These are phyloP conservation scores for Xanthoconium separans DNA, from an alignment of 1,284 basidiomycete species.

Conservation along the genomic window DNA sequence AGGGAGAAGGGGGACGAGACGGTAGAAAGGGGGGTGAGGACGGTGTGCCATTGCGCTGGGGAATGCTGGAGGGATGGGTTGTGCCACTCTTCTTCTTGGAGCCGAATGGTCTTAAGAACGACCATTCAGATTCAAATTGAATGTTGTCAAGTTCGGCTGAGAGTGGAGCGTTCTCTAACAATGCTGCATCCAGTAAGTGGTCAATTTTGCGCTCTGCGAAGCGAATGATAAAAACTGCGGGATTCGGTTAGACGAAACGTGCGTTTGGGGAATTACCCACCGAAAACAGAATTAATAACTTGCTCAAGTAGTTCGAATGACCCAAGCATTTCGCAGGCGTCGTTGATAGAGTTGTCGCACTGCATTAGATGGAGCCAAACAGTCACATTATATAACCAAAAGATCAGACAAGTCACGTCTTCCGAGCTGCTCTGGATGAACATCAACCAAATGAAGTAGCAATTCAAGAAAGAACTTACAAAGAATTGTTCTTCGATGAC, in stretches of 20 bases:
- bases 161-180: conserved; percentile 83
- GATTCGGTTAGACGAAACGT: conserved; percentile 8
- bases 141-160: conserved; percentile 80
- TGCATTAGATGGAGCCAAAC: conserved; percentile 88
- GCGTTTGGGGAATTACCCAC: conserved; percentile 41
- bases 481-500: conserved; percentile 91
- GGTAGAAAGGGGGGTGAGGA: conserved; percentile 42
- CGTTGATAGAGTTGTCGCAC: conserved; percentile 74
- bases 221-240: conserved; percentile 89
- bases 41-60: conserved; percentile 37
- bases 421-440: conserved; percentile 69
- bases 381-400: conserved; percentile 94
- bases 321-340: conserved; percentile 77
- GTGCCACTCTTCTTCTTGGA: conserved; percentile 58
- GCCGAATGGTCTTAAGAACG: conserved; percentile 79
- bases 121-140: conserved; percentile 97
- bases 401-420: conserved; percentile 83
- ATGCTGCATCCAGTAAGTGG: conserved; percentile 75
- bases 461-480: conserved; percentile 49
- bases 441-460: conserved; percentile 8
- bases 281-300: conserved; percentile 92
- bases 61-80: conserved; percentile 33
- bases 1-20: conserved; percentile 50
- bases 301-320: conserved; percentile 82
- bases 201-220: conserved; percentile 90